Evolutionary conservation across 2,329 filamentous ascomycete species (phyloP), one percentile per base, ranked within the genome.

Genomic region (Phaeoacremonium minimum): DNA sequence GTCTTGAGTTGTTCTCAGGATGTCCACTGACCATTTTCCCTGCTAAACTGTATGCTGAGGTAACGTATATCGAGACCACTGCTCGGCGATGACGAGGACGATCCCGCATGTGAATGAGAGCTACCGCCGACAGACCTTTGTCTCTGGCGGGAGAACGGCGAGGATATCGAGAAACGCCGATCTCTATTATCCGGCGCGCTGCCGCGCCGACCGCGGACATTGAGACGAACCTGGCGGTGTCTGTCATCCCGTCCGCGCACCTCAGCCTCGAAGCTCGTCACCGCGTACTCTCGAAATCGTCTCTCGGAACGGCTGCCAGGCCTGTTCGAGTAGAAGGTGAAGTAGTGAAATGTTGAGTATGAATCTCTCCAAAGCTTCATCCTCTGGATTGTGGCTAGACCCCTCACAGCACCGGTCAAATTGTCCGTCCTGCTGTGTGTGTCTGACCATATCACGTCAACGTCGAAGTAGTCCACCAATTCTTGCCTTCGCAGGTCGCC

Each of bases 361-460:
- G 63, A 58, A 44, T 74, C 71, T 36, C 61, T 60, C 71, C 71
- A 75, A 17, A 74, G 53, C 52, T 74, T 74, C 43, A 74, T 59
- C 35, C 71, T 57, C 50, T 74, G 71, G 29, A 73, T 71, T 2
- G 69, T 66, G 2, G 67, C 70, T 36, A 75, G 60, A 15, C 71
- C 71, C 38, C 65, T 64, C 11, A 74, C 61, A 19, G 64, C 71
- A 31, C 70, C 71, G 41, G 40, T 40, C 7, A 72, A 72, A 13
- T 50, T 52, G 49, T 74, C 69, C 4, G 67, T 73, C 28, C 70
- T 61, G 32, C 65, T 57, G 41, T 74, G 67, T 4, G 59, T 51
- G 42, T 74, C 70, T 15, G 69, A 70, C 69, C 71, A 75, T 22
- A 70, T 57, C 8, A 74, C 69, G 42, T 75, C 69, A 19, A 72